Evolutionary conservation across 768 basidiomycete species (phyloP).

Genomic region (Sporobolomyces phaffii): DNA sequence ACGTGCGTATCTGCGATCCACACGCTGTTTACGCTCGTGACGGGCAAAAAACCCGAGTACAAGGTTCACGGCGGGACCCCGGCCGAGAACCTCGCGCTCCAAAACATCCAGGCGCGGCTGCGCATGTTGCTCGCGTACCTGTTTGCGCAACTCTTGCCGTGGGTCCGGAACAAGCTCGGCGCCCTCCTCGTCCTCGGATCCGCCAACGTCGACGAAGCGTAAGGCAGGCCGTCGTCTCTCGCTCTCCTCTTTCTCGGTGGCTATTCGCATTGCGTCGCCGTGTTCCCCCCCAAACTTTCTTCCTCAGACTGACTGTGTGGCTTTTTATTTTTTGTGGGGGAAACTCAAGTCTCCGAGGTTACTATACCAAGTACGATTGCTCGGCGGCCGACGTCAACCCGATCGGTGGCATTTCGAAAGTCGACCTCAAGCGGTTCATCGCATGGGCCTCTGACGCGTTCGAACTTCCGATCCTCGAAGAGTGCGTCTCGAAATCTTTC

Average conservation of each 20-base stretch:
- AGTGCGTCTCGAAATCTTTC: constrained; percentile 54
- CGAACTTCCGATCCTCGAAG: constrained; percentile 72
- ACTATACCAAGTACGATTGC: constrained; percentile 96
- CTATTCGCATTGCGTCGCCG: no score
- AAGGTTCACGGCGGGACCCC: constrained; percentile 75
- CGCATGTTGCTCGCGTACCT: constrained; percentile 88
- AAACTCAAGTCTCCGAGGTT: constrained; percentile 73
- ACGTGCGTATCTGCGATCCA: constrained; percentile 74
- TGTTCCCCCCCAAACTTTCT: no score
- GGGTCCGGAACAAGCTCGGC: constrained; percentile 74
- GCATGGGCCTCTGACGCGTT: constrained; percentile 71
- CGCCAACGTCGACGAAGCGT: constrained; percentile 98
- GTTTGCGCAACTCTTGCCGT: constrained; percentile 78
- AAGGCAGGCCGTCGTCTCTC: constrained; percentile 25
- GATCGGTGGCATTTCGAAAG: constrained; percentile 96
- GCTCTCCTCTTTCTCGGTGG: background rate
- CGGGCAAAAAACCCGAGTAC: constrained; percentile 66
- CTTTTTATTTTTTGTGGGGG: no score
- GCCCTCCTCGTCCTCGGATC: constrained; percentile 92
- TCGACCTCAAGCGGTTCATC: constrained; percentile 93
- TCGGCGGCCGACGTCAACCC: constrained; percentile 94
- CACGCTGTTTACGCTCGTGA: constrained; percentile 75
- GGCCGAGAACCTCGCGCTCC: constrained; percentile 90
- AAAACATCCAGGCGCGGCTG: constrained; percentile 95
- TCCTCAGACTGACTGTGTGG: no score